Base-by-base conservation (phyloP, 1,284 basidiomycete species). In the Stereum hirsutum region DNA sequence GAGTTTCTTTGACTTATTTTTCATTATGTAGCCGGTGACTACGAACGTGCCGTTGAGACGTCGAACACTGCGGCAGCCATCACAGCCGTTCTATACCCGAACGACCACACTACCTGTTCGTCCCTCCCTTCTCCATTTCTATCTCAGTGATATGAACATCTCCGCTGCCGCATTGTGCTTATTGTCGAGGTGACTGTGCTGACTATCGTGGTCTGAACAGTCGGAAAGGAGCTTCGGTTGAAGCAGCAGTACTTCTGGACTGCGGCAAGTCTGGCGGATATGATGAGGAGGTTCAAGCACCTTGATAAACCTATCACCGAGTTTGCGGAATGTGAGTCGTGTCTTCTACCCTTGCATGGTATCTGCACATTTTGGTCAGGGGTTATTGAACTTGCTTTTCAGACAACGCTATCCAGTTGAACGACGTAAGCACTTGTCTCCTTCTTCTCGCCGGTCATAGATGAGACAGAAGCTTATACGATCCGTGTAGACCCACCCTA, bases 181-280 rank as follows among this genome's bases (percentile, higher is more conserved):
- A 24, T 26, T 35, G 26, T 44, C 38, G 46, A 43, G 5, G 46
- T 45, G 11, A 42, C 36, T 28, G 41, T 20, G 38, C 34, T 47
- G 26, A 47, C 11, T 21, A 4, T 15, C 28, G 24, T 32, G 23
- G 3, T 20, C 14, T 23, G 2, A 38, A 23, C 46, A 87, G 84
- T 83, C 46, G 92, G 92, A 49, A 95, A 95, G 61, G 88, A 92
- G 60, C 69, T 95, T 24, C 81, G 92, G 47, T 72, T 96, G 52
- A 94, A 95, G 69, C 92, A 96, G 57, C 92, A 96, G 63, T 93
- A 92, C 65, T 89, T 91, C 66, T 90, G 88, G 88, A 89, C 85
- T 26, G 83, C 87, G 17, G 89, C 89, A 19, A 85, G 80, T 59
- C 70, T 94, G 30, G 75, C 81, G 45, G 92, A 96, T 59, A 95